phyloP scores from a whole-genome alignment of 2,329 filamentous ascomycete genomes.

The Colletotrichum phormii region DNA sequence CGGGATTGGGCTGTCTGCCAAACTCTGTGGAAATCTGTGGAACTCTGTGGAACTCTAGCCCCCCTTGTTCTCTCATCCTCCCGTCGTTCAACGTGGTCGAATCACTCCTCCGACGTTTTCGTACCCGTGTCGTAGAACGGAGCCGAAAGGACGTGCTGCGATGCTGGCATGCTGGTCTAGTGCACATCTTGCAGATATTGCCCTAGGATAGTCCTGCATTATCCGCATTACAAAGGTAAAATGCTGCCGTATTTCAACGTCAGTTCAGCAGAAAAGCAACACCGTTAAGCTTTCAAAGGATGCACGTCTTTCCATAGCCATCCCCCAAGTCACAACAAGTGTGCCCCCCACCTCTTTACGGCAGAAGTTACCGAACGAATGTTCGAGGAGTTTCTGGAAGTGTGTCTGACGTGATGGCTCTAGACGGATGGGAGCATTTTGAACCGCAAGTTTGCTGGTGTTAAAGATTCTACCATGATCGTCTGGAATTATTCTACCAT shows the following conservation, averaged over 20 bases:
- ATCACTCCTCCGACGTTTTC: conserved; percentile 10
- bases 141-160: neutral
- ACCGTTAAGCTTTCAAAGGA: neutral
- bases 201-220: neutral
- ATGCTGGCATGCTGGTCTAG: neutral
- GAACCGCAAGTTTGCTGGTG: neutral
- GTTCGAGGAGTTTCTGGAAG: conserved; percentile 14
- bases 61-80: neutral
- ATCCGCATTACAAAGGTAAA: conserved; percentile 22
- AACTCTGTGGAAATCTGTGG: neutral
- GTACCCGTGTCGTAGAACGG: conserved; percentile 24
- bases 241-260: conserved; percentile 13
- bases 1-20: conserved; percentile 15
- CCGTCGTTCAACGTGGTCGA: neutral
- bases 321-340: neutral
- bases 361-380: conserved; percentile 1
- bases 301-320: neutral
- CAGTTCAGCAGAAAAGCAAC: neutral
- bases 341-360: neutral
- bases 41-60: neutral
- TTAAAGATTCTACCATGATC: conserved; percentile 10
- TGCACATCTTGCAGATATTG: conserved; percentile 16
- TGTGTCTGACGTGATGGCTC: neutral
- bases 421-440: neutral
- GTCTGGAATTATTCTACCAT: conserved; percentile 5